phyloP scores from a whole-genome alignment of 805 yeast species.

The Kuraishia molischiana region DNA sequence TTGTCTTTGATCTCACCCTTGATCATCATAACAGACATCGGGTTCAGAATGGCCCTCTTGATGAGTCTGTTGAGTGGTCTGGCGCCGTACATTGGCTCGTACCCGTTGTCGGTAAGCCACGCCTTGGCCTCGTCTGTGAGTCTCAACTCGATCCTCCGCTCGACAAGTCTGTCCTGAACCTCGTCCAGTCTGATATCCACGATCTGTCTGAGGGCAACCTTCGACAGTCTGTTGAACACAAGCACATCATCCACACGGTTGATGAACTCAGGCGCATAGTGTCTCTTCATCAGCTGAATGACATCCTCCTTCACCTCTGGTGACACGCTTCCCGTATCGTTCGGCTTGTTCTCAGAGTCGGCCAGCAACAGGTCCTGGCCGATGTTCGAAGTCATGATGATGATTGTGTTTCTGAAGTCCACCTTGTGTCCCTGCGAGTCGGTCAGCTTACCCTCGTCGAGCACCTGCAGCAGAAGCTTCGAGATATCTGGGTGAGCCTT shows the following conservation, averaged over 20 bases:
- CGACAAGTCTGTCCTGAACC: constrained; percentile 66
- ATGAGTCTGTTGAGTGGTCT: constrained; percentile 89
- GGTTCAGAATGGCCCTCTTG: constrained; percentile 77
- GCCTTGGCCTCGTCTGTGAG: constrained; percentile 56
- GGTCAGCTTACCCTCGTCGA: constrained; percentile 91
- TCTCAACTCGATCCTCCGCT: constrained; percentile 57
- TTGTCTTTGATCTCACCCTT: constrained; percentile 64
- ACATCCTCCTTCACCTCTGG: constrained; percentile 47
- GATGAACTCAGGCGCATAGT: constrained; percentile 91
- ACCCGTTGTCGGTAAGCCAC: constrained; percentile 79
- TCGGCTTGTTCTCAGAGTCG: constrained; percentile 33
- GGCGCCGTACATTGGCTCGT: constrained; percentile 90
- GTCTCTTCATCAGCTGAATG: constrained; percentile 52
- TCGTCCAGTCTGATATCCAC: constrained; percentile 81
- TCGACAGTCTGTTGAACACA: constrained; percentile 85
- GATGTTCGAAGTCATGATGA: constrained; percentile 93
- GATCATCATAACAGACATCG: constrained; percentile 72
- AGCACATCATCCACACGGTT: constrained; percentile 92
- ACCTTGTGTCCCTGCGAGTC: constrained; percentile 93
- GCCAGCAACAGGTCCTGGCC: constrained; percentile 83
- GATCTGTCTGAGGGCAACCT: constrained; percentile 61
- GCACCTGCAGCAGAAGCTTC: constrained; percentile 79
- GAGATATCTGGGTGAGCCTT: constrained; percentile 96
- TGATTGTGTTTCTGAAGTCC: constrained; percentile 89
- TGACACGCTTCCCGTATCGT: constrained; percentile 51